Evolutionary conservation across 176 grass and related monocot species (phyloP).

Genomic region (Carex myosuroides): DNA sequence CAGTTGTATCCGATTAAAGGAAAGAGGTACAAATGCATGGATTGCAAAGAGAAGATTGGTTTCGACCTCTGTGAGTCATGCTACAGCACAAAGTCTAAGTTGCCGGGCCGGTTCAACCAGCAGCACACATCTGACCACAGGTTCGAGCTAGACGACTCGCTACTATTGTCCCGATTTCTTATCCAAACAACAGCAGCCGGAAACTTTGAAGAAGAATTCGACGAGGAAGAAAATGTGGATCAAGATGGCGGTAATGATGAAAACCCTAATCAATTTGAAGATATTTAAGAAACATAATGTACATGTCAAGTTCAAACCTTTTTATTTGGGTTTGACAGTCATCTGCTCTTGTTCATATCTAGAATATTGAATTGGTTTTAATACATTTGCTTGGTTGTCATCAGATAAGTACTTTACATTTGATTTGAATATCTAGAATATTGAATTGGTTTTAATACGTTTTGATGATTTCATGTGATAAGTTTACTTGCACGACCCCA

Average conservation of each 20-base stretch:
- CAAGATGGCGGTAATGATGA: constrained; percentile 20
- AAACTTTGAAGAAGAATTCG: constrained; percentile 9
- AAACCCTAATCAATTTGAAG: not conserved
- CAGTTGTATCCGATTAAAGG: constrained; percentile 73
- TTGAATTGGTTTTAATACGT: too few relatives aligned
- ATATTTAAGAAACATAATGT: not conserved
- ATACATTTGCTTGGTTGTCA: not conserved
- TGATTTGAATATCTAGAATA: not conserved
- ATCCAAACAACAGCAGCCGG: not conserved
- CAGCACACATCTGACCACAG: constrained; percentile 79
- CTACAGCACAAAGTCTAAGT: constrained; percentile 50
- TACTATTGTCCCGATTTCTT: not conserved
- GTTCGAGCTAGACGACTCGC: constrained; percentile 41
- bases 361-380: not conserved
- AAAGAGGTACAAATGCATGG: constrained; percentile 70
- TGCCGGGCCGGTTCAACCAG: constrained; percentile 86
- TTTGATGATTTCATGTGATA: not conserved
- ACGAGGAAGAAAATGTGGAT: constrained; percentile 8
- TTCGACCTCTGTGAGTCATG: constrained; percentile 78
- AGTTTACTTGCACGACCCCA: not conserved
- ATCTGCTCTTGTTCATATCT: not conserved
- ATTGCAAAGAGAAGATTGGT: constrained; percentile 56
- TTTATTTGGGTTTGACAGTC: not conserved
- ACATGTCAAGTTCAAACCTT: not conserved
- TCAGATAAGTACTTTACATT: not conserved